Conservation (phyloP, 2,329 filamentous ascomycete species). For the Phoma herbarum region DNA sequence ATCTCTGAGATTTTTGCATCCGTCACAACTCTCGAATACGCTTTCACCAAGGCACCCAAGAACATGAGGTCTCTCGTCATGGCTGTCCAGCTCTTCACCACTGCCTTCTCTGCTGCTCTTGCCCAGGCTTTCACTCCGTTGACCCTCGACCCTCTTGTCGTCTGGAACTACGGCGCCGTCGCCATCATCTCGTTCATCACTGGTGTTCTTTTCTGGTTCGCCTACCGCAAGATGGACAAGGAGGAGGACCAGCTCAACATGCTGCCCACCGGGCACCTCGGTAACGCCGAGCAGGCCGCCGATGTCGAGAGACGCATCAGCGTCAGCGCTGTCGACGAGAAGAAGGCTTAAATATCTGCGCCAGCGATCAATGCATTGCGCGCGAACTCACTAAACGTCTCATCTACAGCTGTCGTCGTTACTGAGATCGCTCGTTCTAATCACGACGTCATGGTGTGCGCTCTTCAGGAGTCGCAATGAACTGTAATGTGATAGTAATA, state of each 20-base stretch:
- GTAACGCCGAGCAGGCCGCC: constrained; percentile 35
- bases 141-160: constrained; percentile 39
- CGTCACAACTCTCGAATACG: constrained; percentile 75
- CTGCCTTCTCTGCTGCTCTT: constrained; percentile 45
- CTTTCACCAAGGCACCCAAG: constrained; percentile 75
- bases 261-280: constrained; percentile 50
- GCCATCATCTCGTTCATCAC: constrained; percentile 49
- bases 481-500: constrained; percentile 20
- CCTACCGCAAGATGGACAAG: constrained; percentile 45
- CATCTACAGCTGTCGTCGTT: background rate
- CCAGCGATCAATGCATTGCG: background rate
- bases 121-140: constrained; percentile 43
- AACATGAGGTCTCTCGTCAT: constrained; percentile 63
- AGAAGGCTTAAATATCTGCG: constrained; percentile 8
- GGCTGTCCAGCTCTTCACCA: constrained; percentile 49
- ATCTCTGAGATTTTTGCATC: constrained; percentile 70
- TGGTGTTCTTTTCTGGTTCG: constrained; percentile 45
- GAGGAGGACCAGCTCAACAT: constrained; percentile 51
- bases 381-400: background rate
- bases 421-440: constrained; percentile 2
- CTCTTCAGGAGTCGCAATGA: constrained; percentile 2
- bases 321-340: constrained; percentile 19
- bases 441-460: background rate
- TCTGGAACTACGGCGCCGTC: constrained; percentile 49
- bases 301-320: constrained; percentile 44